Base-by-base conservation (phyloP, 345 rosid species). In the Citrus inodora region DNA sequence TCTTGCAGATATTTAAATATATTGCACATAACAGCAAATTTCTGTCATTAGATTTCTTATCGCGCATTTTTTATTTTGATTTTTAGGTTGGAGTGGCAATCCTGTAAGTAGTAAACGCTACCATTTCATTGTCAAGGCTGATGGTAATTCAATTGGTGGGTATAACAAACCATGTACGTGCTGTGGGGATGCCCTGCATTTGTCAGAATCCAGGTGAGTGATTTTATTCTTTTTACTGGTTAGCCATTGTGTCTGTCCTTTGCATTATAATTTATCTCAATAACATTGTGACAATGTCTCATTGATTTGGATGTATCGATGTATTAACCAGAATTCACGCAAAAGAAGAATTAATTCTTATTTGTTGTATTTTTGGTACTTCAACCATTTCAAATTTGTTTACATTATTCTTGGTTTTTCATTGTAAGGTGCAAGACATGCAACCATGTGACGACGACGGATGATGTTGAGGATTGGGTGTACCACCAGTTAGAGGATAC, bases 71-170 rank as follows among this genome's bases (percentile, higher is more conserved):
- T 33, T 59, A 30, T 0, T 53, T 3, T 8, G 0, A 60, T 25
- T 53, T 28, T 32, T 38, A 91, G 95, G 95, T 17, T 89, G 95
- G 93, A 91, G 94, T 58, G 90, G 88, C 16, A 89, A 91, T 78
- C 93, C 93, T 4, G 93, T 91, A 0, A 87, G 95, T 74, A 66
- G 87, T 22, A 91, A 86, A 35, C 92, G 93, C 8, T 91, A 91
- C 87, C 95, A 91, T 80, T 91, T 91, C 75, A 87, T 91, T 19
- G 83, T 91, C 3, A 89, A 88, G 79, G 90, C 89, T 22, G 92
- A 84, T 71, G 92, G 94, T 40, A 85, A 82, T 79, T 84, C 94
- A 46, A 80, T 88, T 27, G 89, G 88, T 55, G 88, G 91, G 64
- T 82, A 83, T 80, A 82, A 83, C 76, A 91, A 85, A 75, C 89